These are phyloP conservation scores for Trichoderma pleuroti DNA, from an alignment of 2,329 filamentous ascomycete genomes.

Conservation along the genomic window DNA sequence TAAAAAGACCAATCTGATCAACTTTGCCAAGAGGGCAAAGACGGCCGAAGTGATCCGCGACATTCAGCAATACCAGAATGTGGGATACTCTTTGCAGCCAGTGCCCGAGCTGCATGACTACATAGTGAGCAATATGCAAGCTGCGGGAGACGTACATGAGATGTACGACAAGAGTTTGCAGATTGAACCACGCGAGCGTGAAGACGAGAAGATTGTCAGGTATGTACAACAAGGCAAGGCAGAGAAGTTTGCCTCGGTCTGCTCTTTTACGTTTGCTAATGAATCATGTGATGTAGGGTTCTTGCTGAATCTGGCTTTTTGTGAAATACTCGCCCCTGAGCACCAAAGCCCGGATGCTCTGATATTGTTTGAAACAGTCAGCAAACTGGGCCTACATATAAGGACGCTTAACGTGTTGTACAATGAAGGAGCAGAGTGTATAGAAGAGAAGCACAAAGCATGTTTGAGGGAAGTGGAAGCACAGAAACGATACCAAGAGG, in stretches of 20 bases:
- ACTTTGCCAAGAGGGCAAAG: conserved; percentile 97
- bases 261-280: not conserved
- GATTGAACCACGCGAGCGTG: conserved; percentile 90
- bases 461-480: not conserved
- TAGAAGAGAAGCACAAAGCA: not conserved
- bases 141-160: conserved; percentile 92
- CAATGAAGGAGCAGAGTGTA: conserved; percentile 3
- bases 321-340: conserved; percentile 32
- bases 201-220: conserved; percentile 99
- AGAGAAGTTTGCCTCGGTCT: not conserved
- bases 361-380: not conserved
- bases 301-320: conserved; percentile 60
- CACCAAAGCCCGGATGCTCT: not conserved
- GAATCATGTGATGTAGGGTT: conserved; percentile 40
- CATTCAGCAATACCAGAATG: conserved; percentile 98
- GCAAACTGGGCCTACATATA: not conserved
- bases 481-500: conserved; percentile 2
- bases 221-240: conserved; percentile 43
- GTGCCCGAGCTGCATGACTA: conserved; percentile 94
- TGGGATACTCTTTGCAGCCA: conserved; percentile 86
- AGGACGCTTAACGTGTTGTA: not conserved
- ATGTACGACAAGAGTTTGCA: conserved; percentile 98
- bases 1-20: conserved; percentile 95
- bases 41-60: conserved; percentile 97
- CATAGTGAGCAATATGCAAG: conserved; percentile 93